Conservation (phyloP, 2,329 filamentous ascomycete genomes). For the Chaetomium olivaceum region DNA sequence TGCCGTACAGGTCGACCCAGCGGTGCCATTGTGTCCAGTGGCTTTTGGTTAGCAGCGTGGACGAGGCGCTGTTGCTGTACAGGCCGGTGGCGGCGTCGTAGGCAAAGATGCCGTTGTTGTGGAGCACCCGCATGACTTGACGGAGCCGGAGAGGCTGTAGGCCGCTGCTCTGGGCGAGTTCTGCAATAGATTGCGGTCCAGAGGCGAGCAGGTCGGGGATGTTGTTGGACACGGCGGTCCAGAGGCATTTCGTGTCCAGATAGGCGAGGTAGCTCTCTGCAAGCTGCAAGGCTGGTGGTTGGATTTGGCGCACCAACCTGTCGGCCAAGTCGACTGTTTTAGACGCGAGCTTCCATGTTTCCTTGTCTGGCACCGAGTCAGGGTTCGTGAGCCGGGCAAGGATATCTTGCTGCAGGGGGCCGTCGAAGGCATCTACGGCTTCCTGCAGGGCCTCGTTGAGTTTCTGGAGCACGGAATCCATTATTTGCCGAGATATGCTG, state of each 20-base stretch:
- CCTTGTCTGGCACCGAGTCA: background rate
- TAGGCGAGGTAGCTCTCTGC: conserved; percentile 2
- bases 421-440: background rate
- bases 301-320: background rate
- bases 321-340: background rate
- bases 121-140: conserved; percentile 2
- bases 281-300: background rate
- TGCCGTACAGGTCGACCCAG: conserved; percentile 47
- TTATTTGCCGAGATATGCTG: background rate
- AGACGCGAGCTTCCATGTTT: background rate
- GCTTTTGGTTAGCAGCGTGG: conserved; percentile 37
- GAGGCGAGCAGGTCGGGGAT: too few relatives aligned
- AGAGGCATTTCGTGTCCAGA: background rate
- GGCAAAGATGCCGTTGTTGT: conserved; percentile 8
- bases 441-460: background rate
- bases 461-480: background rate
- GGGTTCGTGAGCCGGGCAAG: background rate
- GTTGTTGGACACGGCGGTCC: too few relatives aligned
- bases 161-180: background rate
- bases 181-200: too few relatives aligned
- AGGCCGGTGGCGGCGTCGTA: conserved; percentile 34
- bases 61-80: conserved; percentile 41
- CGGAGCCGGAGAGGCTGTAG: background rate
- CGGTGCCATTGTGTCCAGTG: conserved; percentile 49
- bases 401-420: background rate